Base-by-base conservation (phyloP, 1,139 yeast genomes). In the Hansenula sp. region DNA sequence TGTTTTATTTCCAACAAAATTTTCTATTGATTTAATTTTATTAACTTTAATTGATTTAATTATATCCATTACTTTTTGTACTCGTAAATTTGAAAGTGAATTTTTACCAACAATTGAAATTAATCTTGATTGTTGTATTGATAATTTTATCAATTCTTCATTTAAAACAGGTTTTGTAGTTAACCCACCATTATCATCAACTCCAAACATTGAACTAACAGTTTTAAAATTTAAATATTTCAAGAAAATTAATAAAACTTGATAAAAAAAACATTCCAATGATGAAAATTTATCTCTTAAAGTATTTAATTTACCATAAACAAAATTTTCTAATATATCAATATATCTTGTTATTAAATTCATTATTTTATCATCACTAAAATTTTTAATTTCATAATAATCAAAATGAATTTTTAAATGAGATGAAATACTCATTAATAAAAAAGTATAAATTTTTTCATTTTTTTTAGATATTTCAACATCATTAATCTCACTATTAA, bases 151-250 rank as follows among this genome's bases (percentile, higher is more conserved):
- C 21, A 35, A 29, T 36, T 44, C 46, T 6, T 19, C 28, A 2
- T 19, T 22, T 14, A 14, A 22, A 6, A 11, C 21, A 17, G 26
- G 7, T 16, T 32, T 13, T 19, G 35, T 40, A 13, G 30, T 21
- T 24, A 46, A 14, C 3, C 42, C 21, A 24, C 13, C 26, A 24
- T 24, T 11, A 24, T 24, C 9, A 11, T 8, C 5, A 9, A 7
- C 9, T 21, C 24, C 24, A 24, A n/a, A n/a, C n/a, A n/a, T n/a
- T 6, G 42, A 29, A 6, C 36, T 36, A 17, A 51, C 47, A 9
- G 39, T 36, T 31, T 51, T 52, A 36, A 29, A 46, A 36, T 53
- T 51, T 22, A 53, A 16, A 32, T 43, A 50, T 39, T 43, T 51
- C 28, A 51, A 29, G 27, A 48, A 51, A 8, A 51, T 39, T 27